A percentile compares a stretch with the other conserved stretches of the same genome.
phyloP scores from a whole-genome alignment of 2,329 filamentous ascomycete genomes.

The Leptodontidium sp. region DNA sequence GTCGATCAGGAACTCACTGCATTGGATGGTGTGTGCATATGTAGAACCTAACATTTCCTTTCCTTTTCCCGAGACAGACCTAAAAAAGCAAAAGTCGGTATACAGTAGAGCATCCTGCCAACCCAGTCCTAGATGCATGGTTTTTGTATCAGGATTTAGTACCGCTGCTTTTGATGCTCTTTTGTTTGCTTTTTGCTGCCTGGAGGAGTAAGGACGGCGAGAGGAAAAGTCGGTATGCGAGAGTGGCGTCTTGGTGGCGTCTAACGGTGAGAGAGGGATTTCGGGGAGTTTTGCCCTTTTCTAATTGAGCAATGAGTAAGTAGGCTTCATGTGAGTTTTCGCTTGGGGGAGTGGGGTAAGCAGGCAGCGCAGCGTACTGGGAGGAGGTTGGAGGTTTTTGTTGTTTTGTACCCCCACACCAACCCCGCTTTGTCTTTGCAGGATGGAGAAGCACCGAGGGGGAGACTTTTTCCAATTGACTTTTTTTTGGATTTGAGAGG shows the following conservation, averaged over 20 bases:
- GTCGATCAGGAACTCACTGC: not conserved
- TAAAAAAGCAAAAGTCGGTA: constrained; percentile 13
- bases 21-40: no score
- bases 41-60: no score
- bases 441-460: not conserved
- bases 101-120: no score
- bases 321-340: not conserved
- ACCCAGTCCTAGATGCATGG: no score
- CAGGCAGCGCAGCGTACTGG: no score
- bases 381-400: no score
- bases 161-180: no score
- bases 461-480: not conserved
- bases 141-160: no score
- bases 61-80: not conserved
- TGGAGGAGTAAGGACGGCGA: not conserved
- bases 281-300: not conserved
- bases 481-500: no score
- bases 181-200: not conserved
- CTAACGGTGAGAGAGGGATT: constrained; percentile 5
- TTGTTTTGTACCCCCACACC: no score
- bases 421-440: not conserved
- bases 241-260: constrained; percentile 14
- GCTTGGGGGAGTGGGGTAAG: no score
- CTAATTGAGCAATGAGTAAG: not conserved
- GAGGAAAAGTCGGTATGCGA: constrained; percentile 7